These are phyloP conservation scores for Pinus taeda DNA, from an alignment of 75 land plant species.

Conservation along the genomic window DNA sequence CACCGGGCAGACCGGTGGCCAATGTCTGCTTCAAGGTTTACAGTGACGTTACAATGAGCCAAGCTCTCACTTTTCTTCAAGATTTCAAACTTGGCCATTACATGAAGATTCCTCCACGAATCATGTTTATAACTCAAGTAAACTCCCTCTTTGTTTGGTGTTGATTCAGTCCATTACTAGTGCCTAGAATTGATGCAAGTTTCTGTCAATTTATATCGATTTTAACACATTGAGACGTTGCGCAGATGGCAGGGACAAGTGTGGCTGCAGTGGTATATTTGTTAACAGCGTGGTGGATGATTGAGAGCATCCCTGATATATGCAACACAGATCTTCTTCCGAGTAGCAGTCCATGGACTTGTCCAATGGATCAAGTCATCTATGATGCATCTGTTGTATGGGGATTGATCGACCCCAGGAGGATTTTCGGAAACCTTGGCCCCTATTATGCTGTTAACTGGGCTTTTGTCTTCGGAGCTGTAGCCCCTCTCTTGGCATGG, in stretches of 20 bases:
- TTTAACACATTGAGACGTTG: background rate
- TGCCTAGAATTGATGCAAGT: no score
- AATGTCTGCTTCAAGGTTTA: constrained; percentile 86
- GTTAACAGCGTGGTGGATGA: constrained; percentile 77
- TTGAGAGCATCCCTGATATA: constrained; percentile 60
- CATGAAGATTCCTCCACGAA: constrained; percentile 82
- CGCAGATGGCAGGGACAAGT: constrained; percentile 42
- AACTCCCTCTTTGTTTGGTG: background rate
- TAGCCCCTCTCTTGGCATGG: constrained; percentile 78
- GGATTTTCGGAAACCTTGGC: constrained; percentile 80
- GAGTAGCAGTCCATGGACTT: constrained; percentile 71
- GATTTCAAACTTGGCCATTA: constrained; percentile 86
- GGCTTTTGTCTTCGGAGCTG: constrained; percentile 76
- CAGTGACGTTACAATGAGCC: constrained; percentile 77
- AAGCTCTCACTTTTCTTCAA: constrained; percentile 65
- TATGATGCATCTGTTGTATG: constrained; percentile 91
- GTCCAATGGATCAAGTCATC: constrained; percentile 78
- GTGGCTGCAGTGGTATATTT: constrained; percentile 61
- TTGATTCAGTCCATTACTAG: no score
- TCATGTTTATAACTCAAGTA: constrained; percentile 84
- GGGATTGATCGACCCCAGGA: constrained; percentile 79
- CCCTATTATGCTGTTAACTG: constrained; percentile 58
- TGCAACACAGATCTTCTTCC: constrained; percentile 53
- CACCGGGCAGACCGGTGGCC: constrained; percentile 77
- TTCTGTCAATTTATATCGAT: no score